Evolutionary conservation across 2,329 filamentous ascomycete species (phyloP), one percentile per base, ranked within the genome.

Genomic region (Didymella lethalis): DNA sequence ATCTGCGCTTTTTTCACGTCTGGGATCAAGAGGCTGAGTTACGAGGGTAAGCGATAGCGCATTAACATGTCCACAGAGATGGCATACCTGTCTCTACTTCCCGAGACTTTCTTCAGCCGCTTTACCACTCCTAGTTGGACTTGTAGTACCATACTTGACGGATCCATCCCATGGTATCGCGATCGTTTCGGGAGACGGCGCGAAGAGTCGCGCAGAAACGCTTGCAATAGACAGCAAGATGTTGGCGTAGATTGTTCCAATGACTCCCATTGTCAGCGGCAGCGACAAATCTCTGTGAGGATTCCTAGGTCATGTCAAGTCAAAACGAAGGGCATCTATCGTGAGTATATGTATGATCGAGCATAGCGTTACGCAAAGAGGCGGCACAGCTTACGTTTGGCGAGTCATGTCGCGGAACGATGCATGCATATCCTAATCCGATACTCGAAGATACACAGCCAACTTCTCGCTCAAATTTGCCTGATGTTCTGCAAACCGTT

Each of bases 301-400:
- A 23, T 23, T 23, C 23, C 23, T 3, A 23, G 23, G 23, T 23
- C 23, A 23, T 23, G 23, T 23, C 23, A 23, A 23, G 23, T 23
- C 23, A 23, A 23, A 23, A 23, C 23, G 23, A 23, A 23, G 23
- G 23, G 23, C 23, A 23, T 23, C 23, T 23, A 12, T 45, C 26
- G 11, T 28, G 12, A 5, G 20, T 54, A 12, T 59, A 50, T 50
- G 40, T 48, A 38, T 40, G 23, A 31, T 48, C 7, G 43, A 31
- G 5, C 6, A 34, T 18, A 44, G 36, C 43, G 48, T 60, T 55
- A 55, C 29, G 48, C 43, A 55, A 52, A 52, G 52, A 23, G 45
- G 52, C 52, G 57, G 57, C 57, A 55, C 52, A 31, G 57, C 14
- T 43, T 16, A 8, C 25, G 16, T 26, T 48, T 41, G 54, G 32